Evolutionary conservation across 176 grass and related monocot genomes (phyloP).

Genomic region (Saccharum spontaneum): DNA sequence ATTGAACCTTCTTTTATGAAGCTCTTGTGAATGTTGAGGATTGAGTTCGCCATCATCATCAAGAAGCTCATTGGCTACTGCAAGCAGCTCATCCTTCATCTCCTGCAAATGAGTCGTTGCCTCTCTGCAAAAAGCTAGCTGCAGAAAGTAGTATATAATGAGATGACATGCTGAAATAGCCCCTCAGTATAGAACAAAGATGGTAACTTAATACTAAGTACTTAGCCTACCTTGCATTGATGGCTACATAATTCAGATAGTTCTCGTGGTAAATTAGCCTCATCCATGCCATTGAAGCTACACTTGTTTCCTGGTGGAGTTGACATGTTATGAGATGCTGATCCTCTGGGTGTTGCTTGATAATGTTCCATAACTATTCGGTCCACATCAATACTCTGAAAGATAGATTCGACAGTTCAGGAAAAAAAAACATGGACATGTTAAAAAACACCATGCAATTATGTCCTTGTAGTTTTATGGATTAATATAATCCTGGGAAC

Average conservation of each 20-base stretch:
- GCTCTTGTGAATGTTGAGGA: conserved; percentile 54
- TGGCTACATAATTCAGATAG: conserved; percentile 71
- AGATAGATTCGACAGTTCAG: conserved; percentile 28
- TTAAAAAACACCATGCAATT: not conserved
- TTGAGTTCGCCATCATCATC: conserved; percentile 67
- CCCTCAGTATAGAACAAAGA: conserved; percentile 1
- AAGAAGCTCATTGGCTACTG: conserved; percentile 80
- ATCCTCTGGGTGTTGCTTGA: conserved; percentile 68
- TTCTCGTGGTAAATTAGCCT: conserved; percentile 60
- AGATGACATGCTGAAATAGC: conserved; percentile 35
- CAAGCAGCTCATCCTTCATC: conserved; percentile 78
- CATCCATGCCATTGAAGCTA: conserved; percentile 26
- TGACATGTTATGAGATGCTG: conserved; percentile 35
- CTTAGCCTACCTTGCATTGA: conserved; percentile 57
- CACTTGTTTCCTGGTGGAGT: conserved; percentile 51
- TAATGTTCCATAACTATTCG: conserved; percentile 95
- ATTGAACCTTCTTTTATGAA: conserved; percentile 73
- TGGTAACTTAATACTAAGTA: conserved; percentile 19
- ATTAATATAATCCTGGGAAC: conserved; percentile 18
- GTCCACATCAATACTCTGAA: conserved; percentile 88
- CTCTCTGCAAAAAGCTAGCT: conserved; percentile 76
- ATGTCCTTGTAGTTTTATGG: conserved; percentile 1
- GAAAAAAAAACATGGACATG: not conserved
- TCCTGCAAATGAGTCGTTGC: conserved; percentile 63
- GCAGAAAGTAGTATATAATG: conserved; percentile 33